phyloP scores from a whole-genome alignment of 805 yeast genomes.

The Ogataea degrootiae region DNA sequence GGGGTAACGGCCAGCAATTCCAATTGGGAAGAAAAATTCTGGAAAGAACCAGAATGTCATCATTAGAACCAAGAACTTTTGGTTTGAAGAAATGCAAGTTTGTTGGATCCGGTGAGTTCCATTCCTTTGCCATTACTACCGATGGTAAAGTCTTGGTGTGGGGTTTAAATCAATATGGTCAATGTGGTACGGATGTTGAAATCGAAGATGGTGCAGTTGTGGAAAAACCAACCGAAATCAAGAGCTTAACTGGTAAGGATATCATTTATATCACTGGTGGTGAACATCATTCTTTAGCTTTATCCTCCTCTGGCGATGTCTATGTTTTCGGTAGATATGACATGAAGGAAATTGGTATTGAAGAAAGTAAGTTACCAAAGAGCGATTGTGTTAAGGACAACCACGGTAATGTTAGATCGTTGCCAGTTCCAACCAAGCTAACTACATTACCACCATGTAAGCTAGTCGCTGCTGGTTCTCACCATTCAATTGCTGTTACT shows the following conservation, averaged over 20 bases:
- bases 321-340: slow-evolving; percentile 89
- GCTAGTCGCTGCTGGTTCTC: slow-evolving; percentile 77
- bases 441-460: slow-evolving; percentile 52
- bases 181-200: slow-evolving; percentile 78
- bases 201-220: slow-evolving; percentile 85
- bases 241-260: slow-evolving; percentile 53
- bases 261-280: slow-evolving; percentile 78
- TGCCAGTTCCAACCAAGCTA: slow-evolving; percentile 79
- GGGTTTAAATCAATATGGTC: slow-evolving; percentile 98
- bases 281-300: slow-evolving; percentile 86
- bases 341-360: slow-evolving; percentile 87
- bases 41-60: slow-evolving; percentile 70
- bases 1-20: slow-evolving; percentile 96
- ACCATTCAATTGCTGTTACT: slow-evolving; percentile 85
- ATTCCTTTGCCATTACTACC: slow-evolving; percentile 83
- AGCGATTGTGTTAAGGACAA: slow-evolving; percentile 67
- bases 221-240: slow-evolving; percentile 68
- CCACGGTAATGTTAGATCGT: slow-evolving; percentile 75
- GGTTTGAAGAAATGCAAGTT: slow-evolving; percentile 74
- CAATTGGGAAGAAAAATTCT: slow-evolving; percentile 85
- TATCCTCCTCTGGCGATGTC: slow-evolving; percentile 67
- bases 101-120: slow-evolving; percentile 92
- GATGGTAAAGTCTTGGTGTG: slow-evolving; percentile 73
- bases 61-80: slow-evolving; percentile 77
- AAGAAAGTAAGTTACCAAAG: slow-evolving; percentile 59